Percentiles rank a stretch among this genome's conserved stretches.
phyloP scores from a whole-genome alignment of 495 filamentous ascomycete genomes.

The Bacidia gigantensis region DNA sequence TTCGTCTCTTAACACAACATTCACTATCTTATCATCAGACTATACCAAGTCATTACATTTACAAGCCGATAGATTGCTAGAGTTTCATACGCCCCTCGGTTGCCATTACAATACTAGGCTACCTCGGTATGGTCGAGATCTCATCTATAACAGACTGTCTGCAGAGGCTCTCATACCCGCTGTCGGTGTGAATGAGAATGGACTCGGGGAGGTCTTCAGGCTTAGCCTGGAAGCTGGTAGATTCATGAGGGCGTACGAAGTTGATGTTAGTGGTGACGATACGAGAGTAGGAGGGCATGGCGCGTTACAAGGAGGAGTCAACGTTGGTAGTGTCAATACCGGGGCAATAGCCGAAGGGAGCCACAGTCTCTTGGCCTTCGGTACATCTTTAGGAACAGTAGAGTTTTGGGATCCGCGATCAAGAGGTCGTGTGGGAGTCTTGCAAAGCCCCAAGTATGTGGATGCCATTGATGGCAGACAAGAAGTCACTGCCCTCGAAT shows the following conservation, averaged over 20 bases:
- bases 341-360: slow-evolving; percentile 80
- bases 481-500: slow-evolving; percentile 78
- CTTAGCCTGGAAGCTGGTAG: slow-evolving; percentile 82
- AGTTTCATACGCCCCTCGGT: slow-evolving; percentile 86
- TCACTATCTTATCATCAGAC: slow-evolving; percentile 80
- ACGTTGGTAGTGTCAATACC: slow-evolving; percentile 73
- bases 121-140: slow-evolving; percentile 82
- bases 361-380: slow-evolving; percentile 86
- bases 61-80: slow-evolving; percentile 77
- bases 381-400: slow-evolving; percentile 87
- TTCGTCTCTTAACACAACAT: slow-evolving; percentile 83
- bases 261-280: slow-evolving; percentile 80
- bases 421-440: slow-evolving; percentile 63
- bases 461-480: slow-evolving; percentile 38
- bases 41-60: slow-evolving; percentile 92
- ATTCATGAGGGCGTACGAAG: slow-evolving; percentile 67
- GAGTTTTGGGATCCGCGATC: slow-evolving; percentile 90
- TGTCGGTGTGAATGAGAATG: slow-evolving; percentile 74
- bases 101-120: slow-evolving; percentile 78
- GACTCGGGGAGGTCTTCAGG: slow-evolving; percentile 80
- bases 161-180: slow-evolving; percentile 79
- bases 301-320: slow-evolving; percentile 69
- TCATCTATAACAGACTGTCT: slow-evolving; percentile 70
- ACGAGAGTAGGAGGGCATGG: slow-evolving; percentile 45
- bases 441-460: slow-evolving; percentile 36